phyloP scores from a whole-genome alignment of 192 early-diverging fungal genomes.

The Coemansia aciculifera region DNA sequence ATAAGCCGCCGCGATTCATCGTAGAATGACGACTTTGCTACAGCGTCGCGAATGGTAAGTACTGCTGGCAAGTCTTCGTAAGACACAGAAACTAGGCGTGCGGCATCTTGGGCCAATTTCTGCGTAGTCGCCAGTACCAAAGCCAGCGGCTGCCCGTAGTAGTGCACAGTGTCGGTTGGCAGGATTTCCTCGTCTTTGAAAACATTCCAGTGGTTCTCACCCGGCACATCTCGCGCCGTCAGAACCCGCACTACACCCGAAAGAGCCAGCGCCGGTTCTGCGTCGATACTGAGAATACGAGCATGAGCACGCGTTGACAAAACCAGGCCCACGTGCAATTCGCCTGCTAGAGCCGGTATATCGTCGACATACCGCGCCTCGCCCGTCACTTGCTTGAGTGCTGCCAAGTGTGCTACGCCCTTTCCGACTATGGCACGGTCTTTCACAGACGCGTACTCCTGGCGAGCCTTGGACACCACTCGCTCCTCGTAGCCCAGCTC shows the following conservation, averaged over 20 bases:
- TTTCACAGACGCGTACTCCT: slow-evolving; percentile 53
- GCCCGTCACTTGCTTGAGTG: slow-evolving; percentile 82
- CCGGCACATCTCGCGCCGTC: slow-evolving; percentile 69
- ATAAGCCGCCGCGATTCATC: slow-evolving; percentile 54
- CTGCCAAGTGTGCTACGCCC: slow-evolving; percentile 68
- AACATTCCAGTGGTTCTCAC: slow-evolving; percentile 58
- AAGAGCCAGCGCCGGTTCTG: slow-evolving; percentile 58
- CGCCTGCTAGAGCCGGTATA: slow-evolving; percentile 68
- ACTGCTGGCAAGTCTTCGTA: slow-evolving; percentile 74
- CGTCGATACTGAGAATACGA: slow-evolving; percentile 64
- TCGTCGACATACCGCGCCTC: slow-evolving; percentile 84
- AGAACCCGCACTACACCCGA: slow-evolving; percentile 70
- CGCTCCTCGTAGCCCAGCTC: slow-evolving; percentile 20
- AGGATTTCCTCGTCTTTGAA: slow-evolving; percentile 81
- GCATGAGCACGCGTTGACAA: slow-evolving; percentile 68
- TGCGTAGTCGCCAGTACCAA: slow-evolving; percentile 74
- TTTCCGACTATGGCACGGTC: slow-evolving; percentile 62
- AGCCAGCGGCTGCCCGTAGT: slow-evolving; percentile 75
- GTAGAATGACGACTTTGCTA: slow-evolving; percentile 65
- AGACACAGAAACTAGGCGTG: slow-evolving; percentile 66
- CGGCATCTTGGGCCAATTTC: slow-evolving; percentile 67
- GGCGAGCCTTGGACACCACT: slow-evolving; percentile 21
- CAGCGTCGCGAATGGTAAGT: slow-evolving; percentile 79
- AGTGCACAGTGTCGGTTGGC: slow-evolving; percentile 66
- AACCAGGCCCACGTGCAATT: slow-evolving; percentile 71